Conservation (phyloP, 805 yeast genomes). For the Candida boidinii region DNA sequence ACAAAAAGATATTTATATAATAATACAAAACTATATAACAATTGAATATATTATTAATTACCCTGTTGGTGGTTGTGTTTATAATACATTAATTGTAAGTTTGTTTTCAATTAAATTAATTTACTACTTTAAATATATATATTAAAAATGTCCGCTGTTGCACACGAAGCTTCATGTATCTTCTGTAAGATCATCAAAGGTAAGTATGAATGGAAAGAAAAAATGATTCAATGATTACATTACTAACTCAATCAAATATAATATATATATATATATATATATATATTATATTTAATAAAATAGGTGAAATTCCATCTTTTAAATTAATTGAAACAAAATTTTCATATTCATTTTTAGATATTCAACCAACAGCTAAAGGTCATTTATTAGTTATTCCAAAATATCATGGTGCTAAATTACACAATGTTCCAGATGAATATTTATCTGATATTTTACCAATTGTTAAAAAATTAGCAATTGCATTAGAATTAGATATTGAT, state of each 20-base stretch:
- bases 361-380: constrained; percentile 85
- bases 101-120: constrained; percentile 21
- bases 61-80: no score
- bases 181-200: constrained; percentile 92
- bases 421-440: constrained; percentile 87
- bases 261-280: no score
- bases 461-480: constrained; percentile 76
- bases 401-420: constrained; percentile 87
- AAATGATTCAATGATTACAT: not conserved
- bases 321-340: constrained; percentile 81
- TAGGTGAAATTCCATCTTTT: constrained; percentile 90
- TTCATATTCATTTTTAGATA: constrained; percentile 81
- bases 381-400: constrained; percentile 90
- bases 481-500: constrained; percentile 55
- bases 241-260: no score
- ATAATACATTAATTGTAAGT: constrained; percentile 33
- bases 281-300: no score
- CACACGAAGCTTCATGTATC: constrained; percentile 58
- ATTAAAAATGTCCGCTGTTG: constrained; percentile 20
- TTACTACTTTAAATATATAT: no score
- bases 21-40: no score
- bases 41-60: no score
- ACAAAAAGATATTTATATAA: no score
- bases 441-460: constrained; percentile 80
- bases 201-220: constrained; percentile 19